Conservation (phyloP, 2,329 filamentous ascomycete genomes). For the Diaporthe australafricana region DNA sequence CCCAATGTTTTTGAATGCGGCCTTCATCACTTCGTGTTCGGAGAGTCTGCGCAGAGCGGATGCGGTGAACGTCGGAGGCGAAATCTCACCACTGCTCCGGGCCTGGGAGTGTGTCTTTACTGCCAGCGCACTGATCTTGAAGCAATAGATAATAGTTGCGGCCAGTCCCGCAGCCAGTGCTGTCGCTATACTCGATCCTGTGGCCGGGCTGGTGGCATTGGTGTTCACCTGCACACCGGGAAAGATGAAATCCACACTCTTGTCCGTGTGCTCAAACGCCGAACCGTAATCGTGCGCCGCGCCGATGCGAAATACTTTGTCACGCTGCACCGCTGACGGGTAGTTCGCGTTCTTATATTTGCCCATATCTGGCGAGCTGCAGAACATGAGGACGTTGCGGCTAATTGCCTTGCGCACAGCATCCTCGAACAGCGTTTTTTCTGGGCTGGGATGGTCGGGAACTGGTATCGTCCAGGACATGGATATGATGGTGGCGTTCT, state of each 20-base stretch:
- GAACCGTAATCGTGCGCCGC: neutral
- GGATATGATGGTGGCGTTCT: neutral
- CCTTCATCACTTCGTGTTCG: neutral
- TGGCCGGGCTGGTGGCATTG: neutral
- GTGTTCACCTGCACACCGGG: neutral
- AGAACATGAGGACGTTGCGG: neutral
- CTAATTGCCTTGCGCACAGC: fast-evolving
- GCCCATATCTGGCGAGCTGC: neutral
- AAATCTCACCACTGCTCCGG: neutral
- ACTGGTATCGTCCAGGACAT: slow-evolving; percentile 1
- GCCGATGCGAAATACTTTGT: neutral
- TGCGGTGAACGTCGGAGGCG: neutral
- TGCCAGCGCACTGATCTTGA: neutral
- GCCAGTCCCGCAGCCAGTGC: neutral
- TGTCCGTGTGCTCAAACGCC: neutral
- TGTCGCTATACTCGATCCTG: neutral
- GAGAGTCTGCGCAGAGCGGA: neutral
- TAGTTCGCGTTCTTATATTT: fast-evolving
- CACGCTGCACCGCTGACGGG: neutral
- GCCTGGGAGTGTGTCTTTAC: neutral
- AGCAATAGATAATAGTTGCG: slow-evolving; percentile 7
- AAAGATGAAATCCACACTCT: neutral
- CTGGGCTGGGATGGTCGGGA: neutral
- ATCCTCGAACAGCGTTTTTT: neutral
- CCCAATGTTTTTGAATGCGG: neutral